Evolutionary conservation across 768 basidiomycete species (phyloP), one percentile per base, ranked within the genome.

Genomic region (Dentipellis fragilis): DNA sequence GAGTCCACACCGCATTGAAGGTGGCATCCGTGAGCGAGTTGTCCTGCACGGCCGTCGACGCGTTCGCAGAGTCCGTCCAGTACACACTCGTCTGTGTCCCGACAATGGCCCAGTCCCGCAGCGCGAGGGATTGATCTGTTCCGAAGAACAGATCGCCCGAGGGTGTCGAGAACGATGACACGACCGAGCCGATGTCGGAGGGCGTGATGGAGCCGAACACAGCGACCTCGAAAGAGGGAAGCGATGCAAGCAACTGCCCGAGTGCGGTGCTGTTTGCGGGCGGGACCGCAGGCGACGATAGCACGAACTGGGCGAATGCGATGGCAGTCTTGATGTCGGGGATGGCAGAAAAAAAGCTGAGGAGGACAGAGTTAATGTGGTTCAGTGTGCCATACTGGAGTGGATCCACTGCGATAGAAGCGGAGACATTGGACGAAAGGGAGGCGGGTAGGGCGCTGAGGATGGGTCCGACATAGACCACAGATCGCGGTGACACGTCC

Each of bases 171-270:
- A 84, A 79, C 8, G 80, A 75, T 17, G 82, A 79, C 21, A 75
- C 67, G 7, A 74, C 73, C 36, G 69, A 75, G 37, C 61, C 60
- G 29, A 83, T 64, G 62, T 85, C 84, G 3, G 74, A 59, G 16
- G 76, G 72, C 12, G 65, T 62, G 22, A 85, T 65, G 12, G 75
- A 69, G 6, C 84, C 84, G 63, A 85, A 85, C n/a, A 85, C 62
- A 1, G 81, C 83, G 3, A 84, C 80, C 66, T 85, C 84, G 37
- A 87, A 62, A 1, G 68, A 58, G 21, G 83, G 84, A 47, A 85
- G 68, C 1, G 68, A 63, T 10, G 72, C 59, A n/a, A 83, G 61
- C 2, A 73, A 69, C 52, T 68, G 62, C 54, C 68, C 73, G 5
- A 81, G 67, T 12, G 66, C 40, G 10, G 78, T 72, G 22, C 70